Percentiles rank a stretch among this genome's conserved stretches.
These are phyloP conservation scores for Basidiobolus meristosporus DNA, from an alignment of 371 early-diverging fungal genomes.

Conservation along the genomic window DNA sequence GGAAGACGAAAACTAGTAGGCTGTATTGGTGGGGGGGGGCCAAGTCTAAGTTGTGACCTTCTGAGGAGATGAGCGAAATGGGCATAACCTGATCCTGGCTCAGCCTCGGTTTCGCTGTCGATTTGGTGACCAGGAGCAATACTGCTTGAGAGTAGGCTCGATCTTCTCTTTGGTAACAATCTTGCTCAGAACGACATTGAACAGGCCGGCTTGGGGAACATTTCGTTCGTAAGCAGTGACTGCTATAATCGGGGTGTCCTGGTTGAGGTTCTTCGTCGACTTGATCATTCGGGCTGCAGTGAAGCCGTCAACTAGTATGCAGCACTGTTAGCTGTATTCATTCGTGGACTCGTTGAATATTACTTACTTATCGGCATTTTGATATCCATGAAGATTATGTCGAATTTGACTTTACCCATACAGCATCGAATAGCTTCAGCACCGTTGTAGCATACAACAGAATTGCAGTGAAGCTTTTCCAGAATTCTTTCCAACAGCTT, in stretches of 20 bases:
- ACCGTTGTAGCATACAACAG: slow-evolving; percentile 69
- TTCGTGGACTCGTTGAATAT: neutral
- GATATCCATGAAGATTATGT: slow-evolving; percentile 85
- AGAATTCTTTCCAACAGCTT: slow-evolving; percentile 77
- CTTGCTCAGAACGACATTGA: slow-evolving; percentile 53
- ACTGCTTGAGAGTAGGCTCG: slow-evolving; percentile 21
- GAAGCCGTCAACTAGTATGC: slow-evolving; percentile 81
- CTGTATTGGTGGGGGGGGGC: too few relatives aligned
- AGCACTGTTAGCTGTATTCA: too few relatives aligned
- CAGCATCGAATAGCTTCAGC: slow-evolving; percentile 78
- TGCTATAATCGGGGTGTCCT: slow-evolving; percentile 51
- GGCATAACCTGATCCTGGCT: too few relatives aligned
- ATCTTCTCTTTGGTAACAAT: slow-evolving; percentile 47
- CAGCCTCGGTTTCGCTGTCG: neutral
- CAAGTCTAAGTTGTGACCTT: too few relatives aligned
- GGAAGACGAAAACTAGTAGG: too few relatives aligned
- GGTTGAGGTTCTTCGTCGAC: slow-evolving; percentile 66
- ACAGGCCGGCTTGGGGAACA: slow-evolving; percentile 24
- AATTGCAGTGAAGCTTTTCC: slow-evolving; percentile 46
- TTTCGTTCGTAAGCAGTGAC: slow-evolving; percentile 49
- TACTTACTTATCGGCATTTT: slow-evolving; percentile 73
- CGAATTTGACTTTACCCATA: slow-evolving; percentile 73
- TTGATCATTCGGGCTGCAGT: slow-evolving; percentile 86
- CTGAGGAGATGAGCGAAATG: too few relatives aligned
- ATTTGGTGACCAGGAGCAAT: slow-evolving; percentile 10